Evolutionary conservation across 2,329 filamentous ascomycete species (phyloP), one percentile per base, ranked within the genome.

Genomic region (Pseudogymnoascus sp.): DNA sequence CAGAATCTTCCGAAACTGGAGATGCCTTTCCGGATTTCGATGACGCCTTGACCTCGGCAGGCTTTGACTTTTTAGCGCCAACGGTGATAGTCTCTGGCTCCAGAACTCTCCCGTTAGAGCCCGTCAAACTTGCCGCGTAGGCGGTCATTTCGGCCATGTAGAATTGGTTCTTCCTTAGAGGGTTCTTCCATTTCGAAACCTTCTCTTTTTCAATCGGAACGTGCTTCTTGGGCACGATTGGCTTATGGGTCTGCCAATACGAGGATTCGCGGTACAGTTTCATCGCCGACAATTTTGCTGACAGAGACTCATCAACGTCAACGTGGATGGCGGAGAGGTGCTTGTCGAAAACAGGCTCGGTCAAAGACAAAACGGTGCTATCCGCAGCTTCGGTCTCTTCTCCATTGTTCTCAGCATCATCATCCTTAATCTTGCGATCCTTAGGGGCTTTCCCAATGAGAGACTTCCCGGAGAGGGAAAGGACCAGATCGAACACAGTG

Each of bases 61-160:
- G 20, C 62, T 71, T 71, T 14, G 62, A 50, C 20, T 62, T 62
- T 41, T 72, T 72, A 3, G 65, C 63, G n/a, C 69, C 67, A 18
- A 81, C 78, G 1, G 86, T 79, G 57, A 90, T 81, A 3, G 77
- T 82, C 69, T 90, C 85, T 0, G 85, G 85, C 22, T 87, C 78
- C 4, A 90, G 77, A 2, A 75, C 75, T 64, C 84, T 88, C 2
- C 86, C 86, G 1, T 79, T 76, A 0, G 83, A 77, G 61, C 85
- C 86, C 0, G 85, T 88, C 54, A 91, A 75, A 71, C 86, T 89
- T 11, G 84, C 85, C 1, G 88, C 85, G 69, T 91, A 91, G 1
- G 79, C 76, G 28, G 79, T 78, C 72, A 88, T 88, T 62, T 89
- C 85, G 1, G 81, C 79, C 81, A 89, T 87, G 68, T 83, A 85